A percentile compares a stretch with the other conserved stretches of the same genome.
Evolutionary conservation across 306 rosid genomes (phyloP).

Genomic region (Alnus glutinosa): DNA sequence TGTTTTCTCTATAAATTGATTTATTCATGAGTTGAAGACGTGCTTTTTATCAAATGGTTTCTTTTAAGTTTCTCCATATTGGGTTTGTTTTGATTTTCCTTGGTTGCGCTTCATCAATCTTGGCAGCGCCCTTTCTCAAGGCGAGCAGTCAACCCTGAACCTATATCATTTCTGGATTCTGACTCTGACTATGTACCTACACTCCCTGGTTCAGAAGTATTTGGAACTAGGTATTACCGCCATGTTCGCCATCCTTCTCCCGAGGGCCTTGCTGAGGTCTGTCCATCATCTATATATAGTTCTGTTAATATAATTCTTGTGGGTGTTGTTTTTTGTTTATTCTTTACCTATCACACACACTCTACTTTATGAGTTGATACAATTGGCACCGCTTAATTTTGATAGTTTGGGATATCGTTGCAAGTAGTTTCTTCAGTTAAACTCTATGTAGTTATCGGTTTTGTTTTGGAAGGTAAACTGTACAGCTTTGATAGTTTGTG

Average conservation of each 20-base stretch:
- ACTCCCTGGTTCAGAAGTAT: slow-evolving; percentile 47
- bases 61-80: slow-evolving; percentile 3
- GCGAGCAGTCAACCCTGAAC: slow-evolving; percentile 53
- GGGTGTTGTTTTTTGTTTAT: not conserved
- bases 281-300: slow-evolving; percentile 14
- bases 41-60: not conserved
- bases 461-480: not conserved
- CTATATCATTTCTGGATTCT: slow-evolving; percentile 55
- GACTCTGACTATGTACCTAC: slow-evolving; percentile 54
- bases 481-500: not conserved
- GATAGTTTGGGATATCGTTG: not conserved
- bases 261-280: slow-evolving; percentile 77
- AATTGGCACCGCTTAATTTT: not conserved
- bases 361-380: not conserved
- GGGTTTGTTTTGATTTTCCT: slow-evolving; percentile 16
- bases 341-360: not conserved
- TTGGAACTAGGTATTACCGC: slow-evolving; percentile 57
- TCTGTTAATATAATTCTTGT: not conserved
- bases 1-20: slow-evolving; percentile 4
- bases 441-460: not conserved
- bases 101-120: slow-evolving; percentile 27
- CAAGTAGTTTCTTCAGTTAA: not conserved
- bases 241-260: slow-evolving; percentile 66
- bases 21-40: slow-evolving; percentile 4
- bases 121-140: slow-evolving; percentile 75